Evolutionary conservation across 768 basidiomycete genomes (phyloP).

Genomic region (Rhodotorula kratochvilovae): DNA sequence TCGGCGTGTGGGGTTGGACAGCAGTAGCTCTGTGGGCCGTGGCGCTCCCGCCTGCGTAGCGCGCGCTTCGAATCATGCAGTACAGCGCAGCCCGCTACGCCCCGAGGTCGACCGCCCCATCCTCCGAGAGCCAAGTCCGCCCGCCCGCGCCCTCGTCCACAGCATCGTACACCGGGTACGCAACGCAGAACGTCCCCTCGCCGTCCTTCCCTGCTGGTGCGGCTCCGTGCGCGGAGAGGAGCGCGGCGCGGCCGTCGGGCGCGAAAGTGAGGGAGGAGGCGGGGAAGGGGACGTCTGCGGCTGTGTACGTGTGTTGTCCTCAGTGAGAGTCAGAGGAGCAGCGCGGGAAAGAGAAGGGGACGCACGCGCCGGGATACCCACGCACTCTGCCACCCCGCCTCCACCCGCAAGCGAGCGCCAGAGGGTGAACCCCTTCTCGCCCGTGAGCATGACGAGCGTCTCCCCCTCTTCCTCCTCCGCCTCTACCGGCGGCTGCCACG

Average conservation of each 20-base stretch:
- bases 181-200: slow-evolving; percentile 25
- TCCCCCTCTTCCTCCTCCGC: neutral
- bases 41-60: slow-evolving; percentile 78
- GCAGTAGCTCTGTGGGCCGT: slow-evolving; percentile 72
- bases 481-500: neutral
- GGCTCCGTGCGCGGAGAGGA: neutral
- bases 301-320: neutral
- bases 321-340: neutral
- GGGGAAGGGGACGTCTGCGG: neutral
- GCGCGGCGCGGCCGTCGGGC: neutral
- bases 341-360: neutral
- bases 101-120: neutral
- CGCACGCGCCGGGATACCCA: slow-evolving; percentile 15
- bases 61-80: neutral
- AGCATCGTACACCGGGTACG: slow-evolving; percentile 14
- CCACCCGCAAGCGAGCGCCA: slow-evolving; percentile 1
- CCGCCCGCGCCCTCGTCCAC: slow-evolving; percentile 8
- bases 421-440: slow-evolving; percentile 15
- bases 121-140: slow-evolving; percentile 23
- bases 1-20: slow-evolving; percentile 66
- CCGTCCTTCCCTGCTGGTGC: neutral
- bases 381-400: slow-evolving; percentile 1
- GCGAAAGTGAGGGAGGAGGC: neutral
- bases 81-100: neutral
- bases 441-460: slow-evolving; percentile 4